These are phyloP conservation scores for Barnettozyma californica DNA, from an alignment of 805 yeast genomes.

Conservation along the genomic window DNA sequence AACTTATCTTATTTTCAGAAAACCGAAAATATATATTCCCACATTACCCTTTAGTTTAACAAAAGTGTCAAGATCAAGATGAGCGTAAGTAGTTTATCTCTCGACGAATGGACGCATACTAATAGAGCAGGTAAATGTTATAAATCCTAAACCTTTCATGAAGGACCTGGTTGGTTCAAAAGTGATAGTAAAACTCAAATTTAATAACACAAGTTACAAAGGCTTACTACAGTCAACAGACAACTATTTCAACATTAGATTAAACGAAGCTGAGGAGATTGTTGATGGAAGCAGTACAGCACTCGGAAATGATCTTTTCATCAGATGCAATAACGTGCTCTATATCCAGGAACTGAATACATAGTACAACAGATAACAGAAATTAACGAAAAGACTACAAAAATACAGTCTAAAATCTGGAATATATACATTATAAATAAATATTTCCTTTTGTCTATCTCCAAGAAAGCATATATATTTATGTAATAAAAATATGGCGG, in stretches of 20 bases:
- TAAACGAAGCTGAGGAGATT: constrained; percentile 55
- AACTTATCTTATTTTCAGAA: no score
- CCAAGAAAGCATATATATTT: constrained; percentile 2
- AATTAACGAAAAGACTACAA: background rate
- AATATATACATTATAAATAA: constrained; percentile 8
- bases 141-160: constrained; percentile 88
- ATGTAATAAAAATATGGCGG: background rate
- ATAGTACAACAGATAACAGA: background rate
- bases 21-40: no score
- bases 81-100: background rate
- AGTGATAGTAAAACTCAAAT: constrained; percentile 78
- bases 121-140: constrained; percentile 41
- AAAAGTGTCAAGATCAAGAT: background rate
- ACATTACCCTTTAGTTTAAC: background rate
- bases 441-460: constrained; percentile 5
- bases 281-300: constrained; percentile 45
- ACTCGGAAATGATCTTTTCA: constrained; percentile 69
- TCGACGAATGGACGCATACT: background rate
- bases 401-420: constrained; percentile 1
- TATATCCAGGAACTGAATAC: constrained; percentile 29
- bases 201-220: constrained; percentile 83
- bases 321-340: constrained; percentile 86
- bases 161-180: constrained; percentile 65
- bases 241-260: constrained; percentile 85
- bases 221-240: constrained; percentile 80